phyloP scores from a whole-genome alignment of 179 eudicot species.

The Amaranthus tricolor region DNA sequence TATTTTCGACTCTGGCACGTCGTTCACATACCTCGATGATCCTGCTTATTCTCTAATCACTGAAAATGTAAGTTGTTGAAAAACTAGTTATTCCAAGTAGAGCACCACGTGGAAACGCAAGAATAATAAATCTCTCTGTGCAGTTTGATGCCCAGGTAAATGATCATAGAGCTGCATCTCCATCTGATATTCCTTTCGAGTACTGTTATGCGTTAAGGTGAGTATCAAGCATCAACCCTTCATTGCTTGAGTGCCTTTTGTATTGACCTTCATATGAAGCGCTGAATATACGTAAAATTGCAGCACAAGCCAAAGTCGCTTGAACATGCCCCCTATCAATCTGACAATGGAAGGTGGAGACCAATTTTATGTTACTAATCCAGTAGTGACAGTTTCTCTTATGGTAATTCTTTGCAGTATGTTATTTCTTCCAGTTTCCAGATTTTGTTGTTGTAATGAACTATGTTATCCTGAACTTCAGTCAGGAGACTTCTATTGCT shows the following conservation, averaged over 20 bases:
- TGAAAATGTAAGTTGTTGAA: constrained; percentile 51
- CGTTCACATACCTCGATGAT: constrained; percentile 74
- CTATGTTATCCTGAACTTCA: constrained; percentile 27
- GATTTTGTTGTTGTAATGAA: constrained; percentile 16
- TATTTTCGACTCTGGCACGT: constrained; percentile 89
- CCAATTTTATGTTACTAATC: constrained; percentile 45
- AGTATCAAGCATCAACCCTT: neutral
- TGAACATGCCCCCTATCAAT: constrained; percentile 40
- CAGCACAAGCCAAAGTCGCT: constrained; percentile 51
- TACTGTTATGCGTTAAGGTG: constrained; percentile 74
- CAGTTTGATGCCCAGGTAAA: constrained; percentile 74
- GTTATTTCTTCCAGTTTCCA: neutral
- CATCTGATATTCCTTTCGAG: constrained; percentile 54
- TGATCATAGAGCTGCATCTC: constrained; percentile 46
- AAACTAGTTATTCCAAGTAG: neutral
- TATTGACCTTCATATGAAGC: neutral
- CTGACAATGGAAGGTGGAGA: constrained; percentile 78
- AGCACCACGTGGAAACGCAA: neutral
- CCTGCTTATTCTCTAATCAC: constrained; percentile 69
- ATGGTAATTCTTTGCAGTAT: constrained; percentile 33
- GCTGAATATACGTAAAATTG: constrained; percentile 17
- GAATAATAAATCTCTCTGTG: constrained; percentile 23
- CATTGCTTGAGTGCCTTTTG: neutral
- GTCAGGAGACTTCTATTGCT: constrained; percentile 57
- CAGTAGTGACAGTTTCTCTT: constrained; percentile 35